Evolutionary conservation across 805 yeast genomes (phyloP), one percentile per base, ranked within the genome.

Genomic region (Candida schatavii): DNA sequence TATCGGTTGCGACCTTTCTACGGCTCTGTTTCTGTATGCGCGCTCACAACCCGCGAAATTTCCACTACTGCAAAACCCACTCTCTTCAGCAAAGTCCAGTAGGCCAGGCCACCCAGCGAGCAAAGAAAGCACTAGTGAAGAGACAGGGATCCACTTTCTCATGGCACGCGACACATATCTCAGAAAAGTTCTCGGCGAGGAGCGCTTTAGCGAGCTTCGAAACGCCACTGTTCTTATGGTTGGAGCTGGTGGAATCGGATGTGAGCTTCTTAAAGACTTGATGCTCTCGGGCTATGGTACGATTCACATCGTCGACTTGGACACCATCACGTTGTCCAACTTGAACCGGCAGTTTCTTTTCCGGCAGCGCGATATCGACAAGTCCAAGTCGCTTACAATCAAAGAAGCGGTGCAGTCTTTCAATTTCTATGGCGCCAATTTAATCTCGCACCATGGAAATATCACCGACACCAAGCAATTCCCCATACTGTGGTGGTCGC

Each of bases 191-290:
- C 66, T 75, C 35, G 81, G 80, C 1, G 57, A 51, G 0, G 63
- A 61, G 10, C 49, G 60, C 11, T 60, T 59, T 35, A 38, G 44
- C 1, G 45, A 55, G 23, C 51, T 77, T 32, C 52, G 56, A 11
- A 37, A 46, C 7, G 49, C 85, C 5, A 83, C 78, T 47, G 87
- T 89, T 11, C 66, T 90, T 22, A 68, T 90, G 64, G 95, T 90
- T 2, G 98, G 98, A 3, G 96, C 97, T 1, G 98, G 98, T 23
- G 98, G 98, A 5, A 89, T 90, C 49, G 98, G 98, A 2, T 90
- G 96, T 59, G 98, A 90, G 60, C 66, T 90, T 35, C 68, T 90
- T 44, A 90, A 90, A 57, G 85, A 90, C 56, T 67, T 90, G 38
- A 79, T 87, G 4, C 64, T 88, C 47, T 72, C 86, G 60, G 90